These are phyloP conservation scores for Verticillium dahliae DNA, from an alignment of 2,329 filamentous ascomycete genomes.

Conservation along the genomic window DNA sequence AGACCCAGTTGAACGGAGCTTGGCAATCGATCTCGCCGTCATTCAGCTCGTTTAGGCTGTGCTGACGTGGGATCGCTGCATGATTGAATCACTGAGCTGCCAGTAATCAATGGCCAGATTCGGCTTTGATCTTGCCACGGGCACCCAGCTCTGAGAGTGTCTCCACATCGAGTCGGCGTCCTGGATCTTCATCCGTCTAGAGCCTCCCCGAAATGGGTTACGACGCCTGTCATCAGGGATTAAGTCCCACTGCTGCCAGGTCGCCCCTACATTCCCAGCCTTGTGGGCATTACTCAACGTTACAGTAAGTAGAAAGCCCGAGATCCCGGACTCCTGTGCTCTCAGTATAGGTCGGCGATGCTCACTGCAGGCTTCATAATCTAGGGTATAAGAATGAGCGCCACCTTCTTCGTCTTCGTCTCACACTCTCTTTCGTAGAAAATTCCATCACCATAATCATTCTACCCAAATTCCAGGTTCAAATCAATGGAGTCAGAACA, in stretches of 20 bases:
- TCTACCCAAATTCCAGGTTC: neutral
- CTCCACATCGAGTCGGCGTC: neutral
- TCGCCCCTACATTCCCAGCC: neutral
- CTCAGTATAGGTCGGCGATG: neutral
- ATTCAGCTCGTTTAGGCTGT: neutral
- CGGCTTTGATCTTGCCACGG: neutral
- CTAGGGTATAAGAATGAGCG: too few relatives aligned
- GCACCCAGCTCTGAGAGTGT: neutral
- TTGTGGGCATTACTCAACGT: neutral
- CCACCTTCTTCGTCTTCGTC: neutral
- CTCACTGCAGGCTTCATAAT: neutral
- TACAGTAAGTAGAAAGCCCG: neutral
- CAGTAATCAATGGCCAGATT: neutral
- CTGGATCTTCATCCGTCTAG: neutral
- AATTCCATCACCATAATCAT: neutral
- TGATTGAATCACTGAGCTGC: neutral
- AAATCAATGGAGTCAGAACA: neutral
- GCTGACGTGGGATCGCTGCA: neutral
- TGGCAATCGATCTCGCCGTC: neutral
- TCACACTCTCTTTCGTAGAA: neutral
- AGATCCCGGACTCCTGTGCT: neutral
- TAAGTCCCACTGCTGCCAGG: neutral
- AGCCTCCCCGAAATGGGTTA: neutral
- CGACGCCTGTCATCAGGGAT: neutral
- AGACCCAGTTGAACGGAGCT: neutral